A percentile compares a stretch with the other conserved stretches of the same genome.
These are phyloP conservation scores for Pythium brachiatum DNA, from an alignment of 352 stramenopile genomes.

Conservation along the genomic window DNA sequence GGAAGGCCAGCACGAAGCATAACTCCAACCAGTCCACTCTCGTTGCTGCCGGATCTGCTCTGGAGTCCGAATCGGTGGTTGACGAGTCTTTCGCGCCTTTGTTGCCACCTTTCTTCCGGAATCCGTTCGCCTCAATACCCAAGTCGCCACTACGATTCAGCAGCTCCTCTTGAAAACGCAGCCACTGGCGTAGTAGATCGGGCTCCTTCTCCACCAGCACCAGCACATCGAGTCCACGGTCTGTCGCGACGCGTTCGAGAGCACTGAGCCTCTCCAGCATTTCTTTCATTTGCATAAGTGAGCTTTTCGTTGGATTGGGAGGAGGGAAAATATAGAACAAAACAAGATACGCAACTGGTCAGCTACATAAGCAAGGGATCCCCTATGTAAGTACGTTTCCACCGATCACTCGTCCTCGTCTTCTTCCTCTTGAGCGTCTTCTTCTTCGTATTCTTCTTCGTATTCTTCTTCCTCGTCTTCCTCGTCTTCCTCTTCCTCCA, in stretches of 20 bases:
- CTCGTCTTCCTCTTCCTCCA: background rate
- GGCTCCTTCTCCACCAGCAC: background rate
- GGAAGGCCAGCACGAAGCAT: background rate
- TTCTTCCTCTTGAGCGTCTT: slow-evolving; percentile 2
- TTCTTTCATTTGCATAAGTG: background rate
- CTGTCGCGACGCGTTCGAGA: background rate
- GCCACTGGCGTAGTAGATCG: background rate
- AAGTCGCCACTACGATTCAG: background rate
- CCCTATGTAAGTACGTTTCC: background rate
- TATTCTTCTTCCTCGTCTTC: background rate
- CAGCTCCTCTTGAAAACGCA: background rate
- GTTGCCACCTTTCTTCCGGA: background rate
- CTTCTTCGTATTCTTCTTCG: background rate
- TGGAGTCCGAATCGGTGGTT: background rate
- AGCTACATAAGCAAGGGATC: background rate
- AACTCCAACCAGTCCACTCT: background rate
- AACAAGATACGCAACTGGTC: background rate
- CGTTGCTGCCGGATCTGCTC: background rate
- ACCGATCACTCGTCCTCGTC: background rate
- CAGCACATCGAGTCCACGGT: background rate
- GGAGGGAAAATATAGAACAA: background rate
- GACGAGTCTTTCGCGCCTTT: background rate
- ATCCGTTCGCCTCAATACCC: background rate
- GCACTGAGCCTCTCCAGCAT: background rate
- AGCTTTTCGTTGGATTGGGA: background rate